phyloP scores from a whole-genome alignment of 2,329 filamentous ascomycete species.

The Fusarium coicis region DNA sequence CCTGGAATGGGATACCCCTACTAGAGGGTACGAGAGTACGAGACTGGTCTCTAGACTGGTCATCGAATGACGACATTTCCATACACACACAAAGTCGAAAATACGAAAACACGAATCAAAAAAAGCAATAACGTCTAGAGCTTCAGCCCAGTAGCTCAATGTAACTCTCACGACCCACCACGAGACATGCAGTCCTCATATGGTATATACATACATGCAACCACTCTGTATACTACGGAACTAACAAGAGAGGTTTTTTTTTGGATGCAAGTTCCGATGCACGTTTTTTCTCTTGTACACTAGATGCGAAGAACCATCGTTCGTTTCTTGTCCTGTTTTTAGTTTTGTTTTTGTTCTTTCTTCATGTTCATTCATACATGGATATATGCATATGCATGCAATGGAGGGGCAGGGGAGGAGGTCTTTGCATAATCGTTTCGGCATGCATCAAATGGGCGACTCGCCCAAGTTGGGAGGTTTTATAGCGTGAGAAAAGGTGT shows the following conservation, averaged over 20 bases:
- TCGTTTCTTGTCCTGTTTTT: slow-evolving; percentile 4
- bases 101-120: slow-evolving; percentile 4
- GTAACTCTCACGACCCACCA: slow-evolving; percentile 22
- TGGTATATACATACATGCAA: slow-evolving; percentile 42
- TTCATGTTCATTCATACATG: slow-evolving; percentile 8
- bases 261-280: slow-evolving; percentile 35
- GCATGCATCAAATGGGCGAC: slow-evolving; percentile 19
- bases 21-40: slow-evolving; percentile 17
- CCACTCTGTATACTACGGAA: slow-evolving; percentile 41
- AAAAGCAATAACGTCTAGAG: slow-evolving; percentile 12
- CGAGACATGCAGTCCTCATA: slow-evolving; percentile 15
- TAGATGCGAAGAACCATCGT: slow-evolving; percentile 27
- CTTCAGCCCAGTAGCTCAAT: slow-evolving; percentile 4
- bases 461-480: slow-evolving; percentile 16
- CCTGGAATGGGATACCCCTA: slow-evolving; percentile 46
- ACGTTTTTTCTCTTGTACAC: slow-evolving; percentile 37
- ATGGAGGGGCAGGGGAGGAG: neutral
- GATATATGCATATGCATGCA: slow-evolving; percentile 27
- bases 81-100: neutral
- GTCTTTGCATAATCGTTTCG: slow-evolving; percentile 37
- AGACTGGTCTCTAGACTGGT: neutral
- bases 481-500: slow-evolving; percentile 15
- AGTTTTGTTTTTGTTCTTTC: neutral
- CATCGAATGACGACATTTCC: neutral
- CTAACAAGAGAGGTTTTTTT: slow-evolving; percentile 41